phyloP scores from a whole-genome alignment of 2,329 filamentous ascomycete species.

The Colletotrichum godetiae region DNA sequence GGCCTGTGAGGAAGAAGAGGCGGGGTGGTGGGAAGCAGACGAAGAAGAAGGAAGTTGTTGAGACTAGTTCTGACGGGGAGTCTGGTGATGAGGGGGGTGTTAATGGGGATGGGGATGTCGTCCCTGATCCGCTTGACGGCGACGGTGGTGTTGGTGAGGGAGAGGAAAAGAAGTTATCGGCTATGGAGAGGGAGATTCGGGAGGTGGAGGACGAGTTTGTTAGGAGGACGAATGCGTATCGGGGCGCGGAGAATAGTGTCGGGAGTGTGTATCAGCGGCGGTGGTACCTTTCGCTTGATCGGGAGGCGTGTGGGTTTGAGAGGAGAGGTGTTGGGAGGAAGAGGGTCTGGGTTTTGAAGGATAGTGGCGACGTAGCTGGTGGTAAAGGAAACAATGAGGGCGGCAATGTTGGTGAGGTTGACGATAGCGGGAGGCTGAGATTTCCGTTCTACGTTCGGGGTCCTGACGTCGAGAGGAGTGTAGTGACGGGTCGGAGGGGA shows the following conservation, averaged over 20 bases:
- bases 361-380: constrained; percentile 39
- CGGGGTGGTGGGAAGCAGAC: background rate
- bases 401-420: background rate
- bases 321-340: constrained; percentile 38
- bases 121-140: constrained; percentile 33
- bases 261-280: constrained; percentile 74
- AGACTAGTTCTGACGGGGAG: constrained; percentile 16
- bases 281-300: constrained; percentile 75
- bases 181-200: constrained; percentile 53
- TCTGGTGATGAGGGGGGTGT: constrained; percentile 37
- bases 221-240: constrained; percentile 72
- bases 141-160: constrained; percentile 29
- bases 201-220: constrained; percentile 65
- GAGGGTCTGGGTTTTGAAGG: background rate
- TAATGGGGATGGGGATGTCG: constrained; percentile 41
- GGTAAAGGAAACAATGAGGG: constrained; percentile 27
- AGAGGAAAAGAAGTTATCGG: constrained; percentile 41
- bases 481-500: constrained; percentile 72
- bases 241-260: constrained; percentile 73
- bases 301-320: constrained; percentile 67
- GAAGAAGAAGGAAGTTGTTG: background rate
- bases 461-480: constrained; percentile 70
- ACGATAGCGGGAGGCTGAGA: constrained; percentile 43
- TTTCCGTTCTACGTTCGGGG: constrained; percentile 74
- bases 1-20: constrained; percentile 5